Evolutionary conservation across 495 filamentous ascomycete genomes (phyloP), one percentile per base, ranked within the genome.

Genomic region (Paragyromitra xinjiangensis): DNA sequence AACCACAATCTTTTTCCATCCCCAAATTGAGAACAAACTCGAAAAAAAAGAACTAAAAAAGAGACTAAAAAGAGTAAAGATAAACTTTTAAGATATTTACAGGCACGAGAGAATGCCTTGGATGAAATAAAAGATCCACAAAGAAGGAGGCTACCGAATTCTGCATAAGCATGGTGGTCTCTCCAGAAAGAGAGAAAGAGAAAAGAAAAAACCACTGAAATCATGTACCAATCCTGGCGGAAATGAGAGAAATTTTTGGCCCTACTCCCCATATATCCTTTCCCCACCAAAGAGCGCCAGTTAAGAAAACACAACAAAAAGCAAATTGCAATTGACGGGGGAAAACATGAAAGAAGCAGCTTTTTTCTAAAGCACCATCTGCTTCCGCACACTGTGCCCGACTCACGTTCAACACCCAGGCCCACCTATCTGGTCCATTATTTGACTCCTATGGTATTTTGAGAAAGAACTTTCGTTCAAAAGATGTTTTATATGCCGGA

Each of bases 401-500:
- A 34, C 50, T 56, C 56, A 50, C n/a, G 16, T 72, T 65, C 58
- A 7, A 59, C 42, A 73, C 59, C 61, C 40, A 12, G 19, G 11
- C 58, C 3, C 34, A 40, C n/a, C 16, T 8, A 24, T 59, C 29
- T 26, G n/a, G 29, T 62, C 37, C 51, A 77, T 77, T 77, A 77
- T 39, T 44, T 12, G 22, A 24, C 29, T 66, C 69, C 42, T 19
- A 61, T 40, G 51, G 53, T 58, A 76, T 73, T 69, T 69, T 72
- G 39, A 48, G 40, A 73, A 69, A 64, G 65, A 55, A 61, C 29
- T 59, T 75, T 75, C 58, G 37, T 64, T 75, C 55, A 64, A 75
- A 45, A 53, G n/a, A 19, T 55, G 26, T 14, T 65, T 66, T 77
- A 77, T 77, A 73, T 77, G 69, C 34, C 51, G 74, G 40, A 58